Evolutionary conservation across 352 stramenopile genomes (phyloP), one percentile per base, ranked within the genome.

Genomic region (Blastocystis sp.): DNA sequence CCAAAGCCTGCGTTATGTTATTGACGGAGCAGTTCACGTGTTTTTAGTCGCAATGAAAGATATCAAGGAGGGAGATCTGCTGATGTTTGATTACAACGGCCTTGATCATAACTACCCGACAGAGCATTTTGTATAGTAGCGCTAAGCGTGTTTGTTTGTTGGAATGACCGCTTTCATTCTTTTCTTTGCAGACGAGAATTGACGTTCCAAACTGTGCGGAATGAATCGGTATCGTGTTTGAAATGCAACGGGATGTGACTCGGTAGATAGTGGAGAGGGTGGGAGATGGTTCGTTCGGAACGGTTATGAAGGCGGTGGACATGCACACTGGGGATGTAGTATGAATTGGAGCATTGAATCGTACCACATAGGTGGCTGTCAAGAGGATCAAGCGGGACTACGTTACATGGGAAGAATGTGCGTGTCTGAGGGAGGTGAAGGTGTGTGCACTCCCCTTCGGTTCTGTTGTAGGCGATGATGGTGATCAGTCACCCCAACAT

Each of bases 321-420:
- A 92, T 93, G 48, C 92, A 95, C 89, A 97, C 93, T 0, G 94
- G 94, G 62, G 95, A 98, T 94, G 92, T 95, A 89, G 94, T 97
- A 89, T 78, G 92, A 91, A 59, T 59, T 38, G 65, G 9, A 1
- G 48, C n/a, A 40, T 24, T 66, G n/a, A 52, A 40, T 64, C 57
- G 28, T 61, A 42, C 14, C 42, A 40, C 11, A 42, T 82, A 97
- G 92, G 94, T 97, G 17, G 95, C 95, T 1, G 93, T 98, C 69
- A 98, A 98, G 90, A 97, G 96, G 89, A 98, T 98, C 94, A 98
- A 98, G 91, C 98, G 97, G 91, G 97, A 97, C 87, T 98, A 97
- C 91, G 96, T 95, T 90, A 97, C 92, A 74, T 95, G 91, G 93
- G 94, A 98, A 90, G 95, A 98, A 87, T 98, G 95, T 91, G 97